These are phyloP conservation scores for Cercospora berteroae DNA, from an alignment of 2,329 filamentous ascomycete genomes.

Conservation along the genomic window DNA sequence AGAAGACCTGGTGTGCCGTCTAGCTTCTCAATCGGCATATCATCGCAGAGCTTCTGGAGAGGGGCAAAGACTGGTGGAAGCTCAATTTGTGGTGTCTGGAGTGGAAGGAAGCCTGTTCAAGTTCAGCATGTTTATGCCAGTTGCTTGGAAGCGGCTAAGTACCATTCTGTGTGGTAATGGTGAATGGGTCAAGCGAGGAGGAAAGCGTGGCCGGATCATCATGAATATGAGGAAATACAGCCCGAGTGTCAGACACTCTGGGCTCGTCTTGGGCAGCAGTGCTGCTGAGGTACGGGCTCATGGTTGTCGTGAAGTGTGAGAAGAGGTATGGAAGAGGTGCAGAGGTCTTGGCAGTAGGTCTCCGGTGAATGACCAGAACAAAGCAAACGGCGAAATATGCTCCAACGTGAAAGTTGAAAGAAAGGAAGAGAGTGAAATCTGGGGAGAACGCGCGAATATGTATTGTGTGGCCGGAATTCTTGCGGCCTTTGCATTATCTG, in stretches of 20 bases:
- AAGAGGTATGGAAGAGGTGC: slow-evolving; percentile 14
- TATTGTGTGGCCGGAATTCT: slow-evolving; percentile 28
- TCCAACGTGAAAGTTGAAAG: slow-evolving; percentile 10
- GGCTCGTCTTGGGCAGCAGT: slow-evolving; percentile 13
- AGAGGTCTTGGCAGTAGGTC: slow-evolving; percentile 3
- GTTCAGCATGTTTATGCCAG: not conserved
- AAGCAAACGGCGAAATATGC: slow-evolving; percentile 7
- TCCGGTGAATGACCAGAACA: slow-evolving; percentile 8
- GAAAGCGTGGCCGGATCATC: slow-evolving; percentile 30
- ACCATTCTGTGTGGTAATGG: slow-evolving; percentile 69
- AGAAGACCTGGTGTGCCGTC: slow-evolving; percentile 75
- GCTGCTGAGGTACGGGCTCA: slow-evolving; percentile 26
- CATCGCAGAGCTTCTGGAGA: slow-evolving; percentile 68
- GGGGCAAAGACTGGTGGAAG: slow-evolving; percentile 72
- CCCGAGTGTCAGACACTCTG: slow-evolving; percentile 19
- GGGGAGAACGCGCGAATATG: slow-evolving; percentile 22
- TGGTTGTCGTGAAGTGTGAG: slow-evolving; percentile 11
- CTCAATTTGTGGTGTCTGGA: slow-evolving; percentile 48
- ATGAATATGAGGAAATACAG: slow-evolving; percentile 31
- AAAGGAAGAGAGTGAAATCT: slow-evolving; percentile 22
- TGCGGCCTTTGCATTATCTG: slow-evolving; percentile 15
- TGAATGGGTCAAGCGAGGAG: slow-evolving; percentile 53
- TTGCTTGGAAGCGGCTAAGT: not conserved
- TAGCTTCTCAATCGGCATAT: slow-evolving; percentile 74
- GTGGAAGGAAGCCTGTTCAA: slow-evolving; percentile 62